Evolutionary conservation across 352 stramenopile species (phyloP).

Genomic region (Thalassiosira livingstoniorum): DNA sequence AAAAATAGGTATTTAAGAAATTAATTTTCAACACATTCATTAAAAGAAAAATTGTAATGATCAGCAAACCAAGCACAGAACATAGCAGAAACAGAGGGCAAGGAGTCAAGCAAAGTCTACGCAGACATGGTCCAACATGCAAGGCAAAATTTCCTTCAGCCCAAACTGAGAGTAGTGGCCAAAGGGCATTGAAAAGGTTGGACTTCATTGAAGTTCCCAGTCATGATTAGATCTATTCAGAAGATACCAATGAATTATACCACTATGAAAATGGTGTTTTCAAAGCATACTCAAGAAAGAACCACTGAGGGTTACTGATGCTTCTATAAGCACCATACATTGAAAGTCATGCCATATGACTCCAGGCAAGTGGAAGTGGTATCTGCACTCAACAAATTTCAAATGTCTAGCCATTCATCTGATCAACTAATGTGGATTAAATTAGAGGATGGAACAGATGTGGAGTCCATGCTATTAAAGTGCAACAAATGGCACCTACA

Average conservation of each 20-base stretch:
- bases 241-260: constrained; percentile 3
- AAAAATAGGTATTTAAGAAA: too few relatives aligned
- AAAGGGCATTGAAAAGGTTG: neutral
- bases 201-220: neutral
- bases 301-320: neutral
- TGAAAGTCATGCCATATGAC: constrained; percentile 4
- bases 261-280: constrained; percentile 8
- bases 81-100: constrained; percentile 6
- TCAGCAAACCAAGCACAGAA: constrained; percentile 26
- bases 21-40: too few relatives aligned
- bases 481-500: constrained; percentile 42
- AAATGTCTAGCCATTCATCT: neutral
- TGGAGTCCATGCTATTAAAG: constrained; percentile 20
- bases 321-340: constrained; percentile 12
- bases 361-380: neutral
- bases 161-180: neutral
- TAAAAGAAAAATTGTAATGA: too few relatives aligned
- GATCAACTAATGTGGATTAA: constrained; percentile 7
- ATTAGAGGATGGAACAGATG: neutral
- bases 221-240: constrained; percentile 11
- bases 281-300: neutral
- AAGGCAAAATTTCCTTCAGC: neutral
- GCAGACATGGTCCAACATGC: neutral
- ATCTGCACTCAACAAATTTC: neutral
- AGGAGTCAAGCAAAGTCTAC: neutral